Base-by-base conservation (phyloP, 345 rosid species). In the Sisymbrium altissimum region DNA sequence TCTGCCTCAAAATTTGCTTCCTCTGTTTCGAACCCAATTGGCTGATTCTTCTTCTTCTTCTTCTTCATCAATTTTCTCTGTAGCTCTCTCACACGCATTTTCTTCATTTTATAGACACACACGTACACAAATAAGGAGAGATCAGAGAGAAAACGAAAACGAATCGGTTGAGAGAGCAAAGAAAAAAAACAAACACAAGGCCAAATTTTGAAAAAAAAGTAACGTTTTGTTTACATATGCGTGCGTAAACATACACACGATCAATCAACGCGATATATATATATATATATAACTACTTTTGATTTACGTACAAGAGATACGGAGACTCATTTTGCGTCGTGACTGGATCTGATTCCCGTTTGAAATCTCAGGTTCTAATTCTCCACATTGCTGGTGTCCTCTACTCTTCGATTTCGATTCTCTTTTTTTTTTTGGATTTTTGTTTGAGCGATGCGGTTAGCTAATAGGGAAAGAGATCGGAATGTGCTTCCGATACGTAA, bases 11-110 rank as follows among this genome's bases (percentile, higher is more conserved):
- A 49, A 75, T 0, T 60, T 41, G 71, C 57, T 56, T 56, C 72
- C 80, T 0, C 80, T 78, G 73, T 78, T 66, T 66, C 50, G 67
- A 76, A 55, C 71, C 65, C 61, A 58, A 74, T 53, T 29, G 63
- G 44, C 73, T 29, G 67, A 59, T 53, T 52, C 48, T 41, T 54
- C 63, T 15, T 74, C 73, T 8, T 60, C 73, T 55, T 64, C 49
- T 0, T 72, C 54, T 4, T 69, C 56, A 8, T 18, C 50, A 15
- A 45, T 30, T 27, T 41, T 38, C 65, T 62, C 75, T 64, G 54
- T 45, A 55, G 67, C 72, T 56, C 44, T 49, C 43, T 71, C 53
- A 21, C 54, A 53, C 10, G 43, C 64, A 63, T 63, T 69, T 9
- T 55, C 53, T 38, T 55, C 65, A 35, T 52, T 19, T 21, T 66